These are phyloP conservation scores for Pyricularia sp. DNA, from an alignment of 2,329 filamentous ascomycete species.

Conservation along the genomic window DNA sequence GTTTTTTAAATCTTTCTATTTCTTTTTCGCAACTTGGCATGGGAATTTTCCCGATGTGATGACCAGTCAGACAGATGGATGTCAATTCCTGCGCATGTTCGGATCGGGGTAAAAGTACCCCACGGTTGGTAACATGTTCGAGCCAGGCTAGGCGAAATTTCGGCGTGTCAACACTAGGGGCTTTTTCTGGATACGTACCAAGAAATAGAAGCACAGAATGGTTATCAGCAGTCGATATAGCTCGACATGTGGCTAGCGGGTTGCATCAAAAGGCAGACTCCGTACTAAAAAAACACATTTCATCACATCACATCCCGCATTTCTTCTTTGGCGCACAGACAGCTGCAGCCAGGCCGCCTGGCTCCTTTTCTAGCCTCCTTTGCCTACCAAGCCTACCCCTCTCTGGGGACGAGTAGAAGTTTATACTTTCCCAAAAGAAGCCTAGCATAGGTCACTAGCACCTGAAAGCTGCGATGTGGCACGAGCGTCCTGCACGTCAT, in stretches of 20 bases:
- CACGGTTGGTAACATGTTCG: background rate
- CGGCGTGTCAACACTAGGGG: background rate
- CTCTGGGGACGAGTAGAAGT: background rate
- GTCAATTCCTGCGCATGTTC: background rate
- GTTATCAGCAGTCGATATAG: background rate
- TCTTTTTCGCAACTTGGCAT: background rate
- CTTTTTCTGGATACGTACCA: background rate
- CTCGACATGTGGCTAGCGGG: background rate
- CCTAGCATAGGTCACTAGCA: background rate
- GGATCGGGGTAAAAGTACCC: background rate
- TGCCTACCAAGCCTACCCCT: background rate
- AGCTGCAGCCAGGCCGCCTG: background rate
- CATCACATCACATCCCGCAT: background rate
- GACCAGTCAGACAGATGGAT: background rate
- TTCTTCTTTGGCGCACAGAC: background rate
- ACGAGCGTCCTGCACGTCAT: background rate
- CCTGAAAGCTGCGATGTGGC: background rate
- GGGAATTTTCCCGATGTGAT: background rate
- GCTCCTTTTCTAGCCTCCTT: background rate
- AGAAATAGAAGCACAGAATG: background rate
- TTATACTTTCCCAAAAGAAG: background rate
- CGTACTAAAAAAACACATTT: background rate
- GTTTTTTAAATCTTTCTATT: too few relatives aligned
- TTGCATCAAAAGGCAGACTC: background rate
- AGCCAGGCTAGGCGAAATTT: background rate